Base-by-base conservation (phyloP, 495 filamentous ascomycete species). In the Astrothelium macrocarpum region DNA sequence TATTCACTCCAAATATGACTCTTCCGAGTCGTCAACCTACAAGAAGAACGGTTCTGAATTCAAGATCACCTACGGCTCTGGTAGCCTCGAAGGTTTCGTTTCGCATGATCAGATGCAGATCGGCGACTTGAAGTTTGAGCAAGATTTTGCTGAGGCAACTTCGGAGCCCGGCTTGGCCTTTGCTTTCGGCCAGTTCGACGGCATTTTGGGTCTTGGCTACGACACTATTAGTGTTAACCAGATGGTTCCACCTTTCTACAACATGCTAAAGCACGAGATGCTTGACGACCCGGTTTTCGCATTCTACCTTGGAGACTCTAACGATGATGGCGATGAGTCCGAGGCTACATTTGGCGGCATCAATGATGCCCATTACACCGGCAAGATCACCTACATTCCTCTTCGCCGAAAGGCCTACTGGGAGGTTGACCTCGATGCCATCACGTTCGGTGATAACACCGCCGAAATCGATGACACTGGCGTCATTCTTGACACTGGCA, bases 391-490 rank as follows among this genome's bases (percentile, higher is more conserved):
- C 65, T 92, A 88, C 72, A 91, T 99, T 67, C 93, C 93, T 59
- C 84, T 99, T 66, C 86, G 94, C 74, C 90, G 95, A 72, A 97
- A 97, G 87, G 95, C 95, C 43, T 99, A 99, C 83, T 99, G 95
- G 95, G 95, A 99, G 81, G 93, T 97, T 29, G 91, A 97, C 68
- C 85, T 97, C 66, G 88, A 97, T 71, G 80, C 90, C 53, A 92
- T 99, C 78, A 84, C 85, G 58, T 93, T 96, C 66, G 95, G 94
- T 65, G 82, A 89, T 20, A 81, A 84, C 64, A 83, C 82, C 66
- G 94, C 94, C 66, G 88, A 94, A 69, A 86, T 97, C 61, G 91
- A 96, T 53, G 82, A 89, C 80, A 96, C 91, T 53, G 95, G 95
- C 79, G 87, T 90, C 68, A 97, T 99, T 64, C 87, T 99, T 59